Conservation (phyloP, 228 moss, liverwort and hornwort species). For the Sphagnum fallax region DNA sequence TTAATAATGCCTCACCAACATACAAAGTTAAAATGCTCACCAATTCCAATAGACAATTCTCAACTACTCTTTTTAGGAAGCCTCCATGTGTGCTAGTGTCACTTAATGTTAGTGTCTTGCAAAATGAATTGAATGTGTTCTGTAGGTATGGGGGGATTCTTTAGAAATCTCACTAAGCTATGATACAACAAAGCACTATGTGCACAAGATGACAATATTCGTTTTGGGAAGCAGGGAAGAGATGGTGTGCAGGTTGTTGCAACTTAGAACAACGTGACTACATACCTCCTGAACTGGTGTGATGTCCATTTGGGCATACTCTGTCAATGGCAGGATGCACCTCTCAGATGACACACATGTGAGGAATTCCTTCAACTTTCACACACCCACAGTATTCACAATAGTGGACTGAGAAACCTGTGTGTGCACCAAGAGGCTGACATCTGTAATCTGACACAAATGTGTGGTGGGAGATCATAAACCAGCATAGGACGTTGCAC, state of each 20-base stretch:
- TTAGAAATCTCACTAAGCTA: conserved; percentile 1
- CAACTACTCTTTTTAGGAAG: conserved; percentile 49
- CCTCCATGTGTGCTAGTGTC: conserved; percentile 69
- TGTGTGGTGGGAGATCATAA: conserved; percentile 13
- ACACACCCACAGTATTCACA: too few species aligned
- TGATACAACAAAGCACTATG: conserved; percentile 3
- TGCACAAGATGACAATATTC: neutral
- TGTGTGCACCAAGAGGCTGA: conserved; percentile 7
- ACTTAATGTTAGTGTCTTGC: conserved; percentile 51
- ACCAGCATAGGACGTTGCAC: conserved; percentile 15
- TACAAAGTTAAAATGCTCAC: conserved; percentile 7
- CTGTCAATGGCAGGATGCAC: conserved; percentile 54
- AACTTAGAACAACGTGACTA: neutral
- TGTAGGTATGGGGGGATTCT: neutral
- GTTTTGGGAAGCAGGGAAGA: neutral
- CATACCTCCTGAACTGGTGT: conserved; percentile 19
- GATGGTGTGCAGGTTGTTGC: neutral
- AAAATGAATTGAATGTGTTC: conserved; percentile 9
- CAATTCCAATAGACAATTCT: conserved; percentile 46
- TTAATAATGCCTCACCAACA: neutral
- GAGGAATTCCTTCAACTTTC: neutral
- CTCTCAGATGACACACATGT: conserved; percentile 8
- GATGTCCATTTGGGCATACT: conserved; percentile 42
- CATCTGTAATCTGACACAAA: conserved; percentile 33
- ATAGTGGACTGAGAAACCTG: too few species aligned